Percentiles rank a stretch among this genome's conserved stretches.
phyloP scores from a whole-genome alignment of 2,329 filamentous ascomycete genomes.

The Metarhizium album region DNA sequence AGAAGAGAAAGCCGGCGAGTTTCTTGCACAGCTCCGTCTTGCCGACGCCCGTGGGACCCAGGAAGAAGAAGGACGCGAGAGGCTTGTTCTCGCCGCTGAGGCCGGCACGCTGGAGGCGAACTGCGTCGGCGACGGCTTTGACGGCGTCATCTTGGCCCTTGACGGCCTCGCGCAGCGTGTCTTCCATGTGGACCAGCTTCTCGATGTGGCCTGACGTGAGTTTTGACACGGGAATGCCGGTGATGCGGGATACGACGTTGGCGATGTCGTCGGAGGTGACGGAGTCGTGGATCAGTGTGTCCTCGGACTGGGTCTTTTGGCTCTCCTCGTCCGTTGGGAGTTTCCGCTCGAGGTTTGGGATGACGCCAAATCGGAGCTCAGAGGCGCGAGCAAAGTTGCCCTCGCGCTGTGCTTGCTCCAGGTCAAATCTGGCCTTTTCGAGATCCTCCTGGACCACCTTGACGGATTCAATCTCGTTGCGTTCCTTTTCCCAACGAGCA shows the following conservation, averaged over 20 bases:
- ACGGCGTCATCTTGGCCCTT: constrained; percentile 92
- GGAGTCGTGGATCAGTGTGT: constrained; percentile 75
- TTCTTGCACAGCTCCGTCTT: constrained; percentile 98
- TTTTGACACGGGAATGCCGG: constrained; percentile 86
- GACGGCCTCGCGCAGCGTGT: constrained; percentile 70
- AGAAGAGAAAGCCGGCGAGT: constrained; percentile 86
- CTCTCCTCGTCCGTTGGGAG: constrained; percentile 62
- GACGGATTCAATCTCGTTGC: constrained; percentile 71
- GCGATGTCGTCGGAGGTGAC: constrained; percentile 96
- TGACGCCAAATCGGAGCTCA: constrained; percentile 79
- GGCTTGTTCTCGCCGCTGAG: constrained; percentile 86
- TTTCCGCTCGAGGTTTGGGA: constrained; percentile 69
- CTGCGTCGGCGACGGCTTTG: constrained; percentile 81
- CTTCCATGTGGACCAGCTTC: constrained; percentile 93
- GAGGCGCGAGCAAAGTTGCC: constrained; percentile 87
- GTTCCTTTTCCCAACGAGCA: constrained; percentile 83
- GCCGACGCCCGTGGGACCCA: constrained; percentile 90
- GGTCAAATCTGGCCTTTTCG: constrained; percentile 72
- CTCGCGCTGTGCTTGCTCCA: constrained; percentile 77
- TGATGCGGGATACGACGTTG: constrained; percentile 78
- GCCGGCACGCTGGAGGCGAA: constrained; percentile 86
- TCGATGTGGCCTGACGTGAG: constrained; percentile 89
- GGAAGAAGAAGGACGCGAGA: constrained; percentile 92
- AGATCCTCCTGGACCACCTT: constrained; percentile 84
- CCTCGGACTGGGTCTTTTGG: constrained; percentile 20